Evolutionary conservation across 768 basidiomycete genomes (phyloP), one percentile per base, ranked within the genome.

Genomic region (Epithele typhae): DNA sequence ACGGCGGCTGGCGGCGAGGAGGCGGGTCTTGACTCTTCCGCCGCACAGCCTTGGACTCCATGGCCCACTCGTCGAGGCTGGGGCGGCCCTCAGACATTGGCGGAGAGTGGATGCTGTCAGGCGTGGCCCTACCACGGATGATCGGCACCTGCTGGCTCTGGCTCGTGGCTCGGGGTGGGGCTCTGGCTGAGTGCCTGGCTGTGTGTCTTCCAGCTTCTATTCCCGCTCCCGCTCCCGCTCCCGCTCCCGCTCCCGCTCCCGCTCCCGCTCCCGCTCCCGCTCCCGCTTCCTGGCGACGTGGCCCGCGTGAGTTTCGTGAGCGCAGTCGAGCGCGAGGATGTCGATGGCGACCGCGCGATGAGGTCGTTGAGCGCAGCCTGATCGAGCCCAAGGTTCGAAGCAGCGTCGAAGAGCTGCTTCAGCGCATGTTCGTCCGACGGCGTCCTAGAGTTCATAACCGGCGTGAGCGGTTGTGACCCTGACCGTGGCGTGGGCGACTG

Each of bases 321-420:
- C 23, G 73, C 73, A n/a, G 71, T 69, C 10, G 73, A 68, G 30
- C 73, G 73, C 37, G 84, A 81, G 21, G 78, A 75, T 19, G 78
- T 72, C 17, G 88, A 84, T 24, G 77, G 76, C 40, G 88, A 87
- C 27, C 89, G 84, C 46, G 76, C 72, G 36, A 92, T 67, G 25
- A 92, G 65, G 46, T 82, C 87, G 40, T 78, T 84, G 51, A 92
- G 62, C 23, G 79, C 87, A 14, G 65, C 71, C 56, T 82, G 82
- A 65, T 90, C 85, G 27, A 92, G 73, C 24, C 87, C 88, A 30
- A 91, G 76, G 56, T 80, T 80, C 11, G 72, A 74, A 2, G 86
- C 89, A 19, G 87, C 89, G 58, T 81, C 79, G 54, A 87, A 88
- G 21, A 92, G 64, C 59, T 88, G 85, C 60, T 73, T 77, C 45